Percentiles rank a stretch among this genome's conserved stretches.
Evolutionary conservation across 2,329 filamentous ascomycete genomes (phyloP).

Genomic region (Fulvia fulva): DNA sequence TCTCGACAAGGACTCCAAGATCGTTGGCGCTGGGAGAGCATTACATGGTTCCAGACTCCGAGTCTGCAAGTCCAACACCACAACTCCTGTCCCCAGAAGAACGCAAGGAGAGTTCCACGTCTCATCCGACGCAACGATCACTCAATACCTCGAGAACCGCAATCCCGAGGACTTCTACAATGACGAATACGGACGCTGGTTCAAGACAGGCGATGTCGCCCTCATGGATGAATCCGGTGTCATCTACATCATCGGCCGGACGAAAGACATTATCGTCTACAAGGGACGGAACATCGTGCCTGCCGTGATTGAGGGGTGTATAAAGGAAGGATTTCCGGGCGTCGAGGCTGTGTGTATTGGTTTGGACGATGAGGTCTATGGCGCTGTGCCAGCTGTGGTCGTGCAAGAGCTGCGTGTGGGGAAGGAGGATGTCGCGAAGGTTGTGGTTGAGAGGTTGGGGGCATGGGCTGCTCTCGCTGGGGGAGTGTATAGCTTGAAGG

Average conservation of each 20-base stretch:
- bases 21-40: neutral
- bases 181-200: conserved; percentile 10
- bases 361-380: neutral
- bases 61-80: neutral
- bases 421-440: neutral
- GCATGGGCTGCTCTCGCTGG: neutral
- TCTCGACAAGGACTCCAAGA: neutral
- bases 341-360: neutral
- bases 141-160: neutral
- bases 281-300: conserved; percentile 5
- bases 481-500: neutral
- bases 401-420: neutral
- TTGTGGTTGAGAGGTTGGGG: neutral
- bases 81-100: neutral
- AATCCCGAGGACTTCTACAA: neutral
- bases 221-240: conserved; percentile 7
- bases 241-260: conserved; percentile 14
- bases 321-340: neutral
- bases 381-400: neutral
- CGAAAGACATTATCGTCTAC: conserved; percentile 13
- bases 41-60: neutral
- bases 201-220: conserved; percentile 18
- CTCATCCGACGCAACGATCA: neutral
- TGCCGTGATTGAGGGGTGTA: conserved; percentile 11
- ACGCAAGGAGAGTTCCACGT: neutral